Percentiles rank a stretch among this genome's conserved stretches.
Conservation (phyloP, 345 rosid genomes). For the Acer negundo region DNA sequence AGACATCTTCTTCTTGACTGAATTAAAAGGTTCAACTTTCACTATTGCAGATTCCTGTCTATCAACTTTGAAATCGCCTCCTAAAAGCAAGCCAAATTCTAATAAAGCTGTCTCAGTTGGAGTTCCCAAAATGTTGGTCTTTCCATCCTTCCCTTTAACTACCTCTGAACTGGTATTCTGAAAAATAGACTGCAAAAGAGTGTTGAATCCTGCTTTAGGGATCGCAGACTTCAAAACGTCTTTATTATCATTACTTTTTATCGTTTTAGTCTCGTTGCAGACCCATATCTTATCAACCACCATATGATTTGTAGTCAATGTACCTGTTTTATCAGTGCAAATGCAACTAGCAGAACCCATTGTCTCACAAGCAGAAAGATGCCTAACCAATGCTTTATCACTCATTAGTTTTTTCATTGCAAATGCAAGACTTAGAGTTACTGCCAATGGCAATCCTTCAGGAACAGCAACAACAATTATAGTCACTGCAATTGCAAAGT, state of each 20-base stretch:
- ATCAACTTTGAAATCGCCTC: conserved; percentile 54
- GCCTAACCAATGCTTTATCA: conserved; percentile 74
- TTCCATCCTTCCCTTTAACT: conserved; percentile 62
- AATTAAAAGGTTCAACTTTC: conserved; percentile 79
- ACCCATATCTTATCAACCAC: conserved; percentile 58
- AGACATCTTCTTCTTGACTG: conserved; percentile 73
- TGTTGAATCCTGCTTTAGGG: conserved; percentile 36
- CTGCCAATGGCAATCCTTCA: conserved; percentile 78
- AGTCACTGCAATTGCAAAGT: conserved; percentile 72
- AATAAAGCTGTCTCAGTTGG: conserved; percentile 75
- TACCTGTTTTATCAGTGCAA: conserved; percentile 80
- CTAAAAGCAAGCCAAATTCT: conserved; percentile 66
- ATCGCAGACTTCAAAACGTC: conserved; percentile 37
- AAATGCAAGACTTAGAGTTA: conserved; percentile 78
- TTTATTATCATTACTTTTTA: conserved; percentile 21
- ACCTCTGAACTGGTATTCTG: conserved; percentile 75
- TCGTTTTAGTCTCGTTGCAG: conserved; percentile 39
- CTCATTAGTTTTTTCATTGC: conserved; percentile 77
- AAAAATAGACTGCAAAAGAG: conserved; percentile 67
- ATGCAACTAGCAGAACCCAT: conserved; percentile 79
- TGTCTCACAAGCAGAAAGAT: conserved; percentile 77
- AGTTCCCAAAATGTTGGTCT: conserved; percentile 56
- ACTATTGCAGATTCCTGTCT: conserved; percentile 55
- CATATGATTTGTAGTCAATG: conserved; percentile 70
- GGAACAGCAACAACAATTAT: conserved; percentile 85